These are phyloP conservation scores for Rhynchosporium agropyri DNA, from an alignment of 2,329 filamentous ascomycete genomes.

Conservation along the genomic window DNA sequence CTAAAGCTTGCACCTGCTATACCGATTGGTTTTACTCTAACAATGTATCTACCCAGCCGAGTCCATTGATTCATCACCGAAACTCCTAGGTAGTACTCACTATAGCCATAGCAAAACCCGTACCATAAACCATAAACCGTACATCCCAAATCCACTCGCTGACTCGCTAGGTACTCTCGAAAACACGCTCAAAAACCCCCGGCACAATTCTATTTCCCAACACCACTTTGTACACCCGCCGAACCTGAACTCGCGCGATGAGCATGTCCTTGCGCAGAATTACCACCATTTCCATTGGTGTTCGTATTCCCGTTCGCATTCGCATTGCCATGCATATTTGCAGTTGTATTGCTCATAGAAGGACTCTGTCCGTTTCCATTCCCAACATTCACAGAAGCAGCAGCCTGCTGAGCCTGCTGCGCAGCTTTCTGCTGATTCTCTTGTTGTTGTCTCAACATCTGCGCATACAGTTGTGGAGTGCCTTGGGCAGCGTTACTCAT, in stretches of 20 bases:
- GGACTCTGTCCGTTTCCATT: slow-evolving; percentile 18
- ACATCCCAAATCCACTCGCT: background rate
- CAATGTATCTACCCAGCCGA: background rate
- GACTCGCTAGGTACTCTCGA: no score
- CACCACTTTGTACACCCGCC: slow-evolving; percentile 32
- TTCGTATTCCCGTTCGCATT: no score
- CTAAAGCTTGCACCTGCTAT: background rate
- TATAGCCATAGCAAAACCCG: background rate
- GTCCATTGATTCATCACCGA: background rate
- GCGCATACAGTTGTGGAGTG: slow-evolving; percentile 52
- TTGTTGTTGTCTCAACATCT: slow-evolving; percentile 56
- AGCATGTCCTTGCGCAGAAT: slow-evolving; percentile 33
- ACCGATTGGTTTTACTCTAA: slow-evolving; percentile 7
- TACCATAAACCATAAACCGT: slow-evolving; percentile 2
- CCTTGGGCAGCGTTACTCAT: slow-evolving; percentile 39
- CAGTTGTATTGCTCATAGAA: no score
- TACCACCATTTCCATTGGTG: slow-evolving; percentile 23
- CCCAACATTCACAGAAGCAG: slow-evolving; percentile 15
- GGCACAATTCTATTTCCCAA: slow-evolving; percentile 27
- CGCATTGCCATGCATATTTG: no score
- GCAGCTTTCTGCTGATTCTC: slow-evolving; percentile 51
- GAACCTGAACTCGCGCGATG: slow-evolving; percentile 33
- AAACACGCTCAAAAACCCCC: slow-evolving; percentile 2
- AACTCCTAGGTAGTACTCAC: background rate
- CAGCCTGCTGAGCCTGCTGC: slow-evolving; percentile 40